Evolutionary conservation across 2,329 filamentous ascomycete genomes (phyloP).

Genomic region (Fusarium metavorans): DNA sequence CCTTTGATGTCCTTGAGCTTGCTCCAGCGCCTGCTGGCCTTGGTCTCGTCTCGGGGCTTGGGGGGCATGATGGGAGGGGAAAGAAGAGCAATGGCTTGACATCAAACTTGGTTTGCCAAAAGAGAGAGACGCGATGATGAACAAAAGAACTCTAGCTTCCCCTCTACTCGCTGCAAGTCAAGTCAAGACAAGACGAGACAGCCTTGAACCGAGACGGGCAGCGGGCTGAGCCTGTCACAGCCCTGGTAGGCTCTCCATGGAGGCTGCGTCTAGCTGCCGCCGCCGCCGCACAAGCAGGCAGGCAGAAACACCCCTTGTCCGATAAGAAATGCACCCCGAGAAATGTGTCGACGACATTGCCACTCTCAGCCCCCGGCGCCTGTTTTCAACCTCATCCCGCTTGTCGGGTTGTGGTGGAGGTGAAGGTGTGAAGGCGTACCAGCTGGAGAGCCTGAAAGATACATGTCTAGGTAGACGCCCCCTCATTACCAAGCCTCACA

Average conservation of each 20-base stretch:
- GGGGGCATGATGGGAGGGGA: not conserved
- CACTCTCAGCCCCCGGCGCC: not conserved
- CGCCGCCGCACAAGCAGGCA: not conserved
- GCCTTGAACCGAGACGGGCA: slow-evolving; percentile 1
- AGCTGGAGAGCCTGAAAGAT: not conserved
- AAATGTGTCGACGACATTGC: not conserved
- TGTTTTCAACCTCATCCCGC: slow-evolving; percentile 1
- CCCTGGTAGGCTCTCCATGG: not conserved
- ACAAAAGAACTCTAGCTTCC: not conserved
- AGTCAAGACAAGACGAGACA: not conserved
- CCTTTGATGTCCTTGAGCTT: not conserved
- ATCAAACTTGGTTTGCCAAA: not conserved
- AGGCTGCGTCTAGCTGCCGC: not conserved
- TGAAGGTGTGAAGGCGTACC: not conserved
- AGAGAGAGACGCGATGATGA: slow-evolving; percentile 1
- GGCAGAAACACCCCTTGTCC: not conserved
- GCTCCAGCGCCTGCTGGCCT: not conserved
- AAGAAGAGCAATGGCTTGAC: not conserved
- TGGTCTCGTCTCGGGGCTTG: not conserved
- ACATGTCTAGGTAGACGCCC: not conserved
- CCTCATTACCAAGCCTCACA: not conserved
- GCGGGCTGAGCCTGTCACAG: slow-evolving; percentile 10
- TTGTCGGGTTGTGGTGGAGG: not conserved
- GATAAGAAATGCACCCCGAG: not conserved
- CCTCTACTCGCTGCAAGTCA: not conserved